Conservation (phyloP, 768 basidiomycete species). For the Rhizopogon salebrosus region DNA sequence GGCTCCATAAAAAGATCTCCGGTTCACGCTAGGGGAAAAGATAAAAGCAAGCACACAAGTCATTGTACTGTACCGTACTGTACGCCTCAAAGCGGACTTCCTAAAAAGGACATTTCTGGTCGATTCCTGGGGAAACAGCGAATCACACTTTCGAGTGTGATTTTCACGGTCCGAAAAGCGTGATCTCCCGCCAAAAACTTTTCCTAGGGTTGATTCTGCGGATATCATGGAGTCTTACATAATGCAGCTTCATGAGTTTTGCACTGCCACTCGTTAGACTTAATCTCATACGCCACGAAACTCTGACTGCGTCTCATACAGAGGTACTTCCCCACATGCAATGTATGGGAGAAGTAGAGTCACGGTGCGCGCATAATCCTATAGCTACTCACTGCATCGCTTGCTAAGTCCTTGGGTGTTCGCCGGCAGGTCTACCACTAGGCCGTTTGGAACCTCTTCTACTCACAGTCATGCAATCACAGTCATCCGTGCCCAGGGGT, state of each 20-base stretch:
- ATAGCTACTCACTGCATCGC: not conserved
- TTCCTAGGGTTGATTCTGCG: not conserved
- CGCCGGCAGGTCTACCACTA: not conserved
- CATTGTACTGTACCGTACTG: too few relatives aligned
- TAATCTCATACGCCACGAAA: too few relatives aligned
- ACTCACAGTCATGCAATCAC: not conserved
- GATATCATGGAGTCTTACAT: too few relatives aligned
- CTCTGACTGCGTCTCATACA: too few relatives aligned
- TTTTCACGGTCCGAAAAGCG: not conserved
- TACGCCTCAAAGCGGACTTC: too few relatives aligned
- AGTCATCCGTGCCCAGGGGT: constrained; percentile 37
- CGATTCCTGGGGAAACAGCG: not conserved
- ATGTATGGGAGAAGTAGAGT: not conserved
- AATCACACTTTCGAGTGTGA: not conserved
- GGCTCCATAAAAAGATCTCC: too few relatives aligned
- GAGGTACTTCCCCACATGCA: not conserved
- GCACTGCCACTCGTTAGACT: too few relatives aligned
- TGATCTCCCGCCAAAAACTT: not conserved
- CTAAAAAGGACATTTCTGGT: not conserved
- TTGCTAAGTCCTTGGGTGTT: not conserved
- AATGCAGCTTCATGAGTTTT: too few relatives aligned
- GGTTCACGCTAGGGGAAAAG: too few relatives aligned
- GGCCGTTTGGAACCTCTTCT: not conserved
- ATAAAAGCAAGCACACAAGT: too few relatives aligned
- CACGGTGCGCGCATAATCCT: not conserved